These are phyloP conservation scores for Rusavskia elegans DNA, from an alignment of 495 filamentous ascomycete species.

Conservation along the genomic window DNA sequence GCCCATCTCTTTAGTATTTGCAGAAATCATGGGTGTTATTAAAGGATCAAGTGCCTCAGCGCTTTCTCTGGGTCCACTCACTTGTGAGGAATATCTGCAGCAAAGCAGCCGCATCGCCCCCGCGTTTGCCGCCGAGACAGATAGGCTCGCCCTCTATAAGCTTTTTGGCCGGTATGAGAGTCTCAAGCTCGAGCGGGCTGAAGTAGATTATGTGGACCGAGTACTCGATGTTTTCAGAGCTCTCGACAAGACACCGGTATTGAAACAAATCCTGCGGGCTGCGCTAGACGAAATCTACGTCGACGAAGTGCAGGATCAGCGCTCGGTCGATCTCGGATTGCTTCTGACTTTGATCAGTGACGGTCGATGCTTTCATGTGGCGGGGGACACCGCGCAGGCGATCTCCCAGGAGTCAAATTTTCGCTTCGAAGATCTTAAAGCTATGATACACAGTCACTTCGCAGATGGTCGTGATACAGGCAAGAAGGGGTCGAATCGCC, in stretches of 20 bases:
- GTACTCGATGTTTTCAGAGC: constrained; percentile 13
- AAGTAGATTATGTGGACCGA: constrained; percentile 23
- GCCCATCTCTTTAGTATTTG: constrained; percentile 21
- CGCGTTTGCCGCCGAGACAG: constrained; percentile 15
- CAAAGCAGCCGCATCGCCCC: constrained; percentile 15
- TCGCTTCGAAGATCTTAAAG: constrained; percentile 26
- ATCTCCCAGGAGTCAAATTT: constrained; percentile 30
- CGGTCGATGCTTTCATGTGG: constrained; percentile 24
- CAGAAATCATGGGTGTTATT: constrained; percentile 30
- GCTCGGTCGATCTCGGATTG: constrained; percentile 22
- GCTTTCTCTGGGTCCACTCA: constrained; percentile 13
- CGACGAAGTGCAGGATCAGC: constrained; percentile 30
- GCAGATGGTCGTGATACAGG: neutral
- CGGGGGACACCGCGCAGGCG: constrained; percentile 29
- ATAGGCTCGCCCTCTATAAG: constrained; percentile 17
- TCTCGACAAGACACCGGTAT: constrained; percentile 2
- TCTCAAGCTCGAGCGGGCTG: constrained; percentile 15
- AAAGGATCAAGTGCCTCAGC: constrained; percentile 19
- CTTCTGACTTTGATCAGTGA: constrained; percentile 20
- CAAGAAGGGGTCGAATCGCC: constrained; percentile 12
- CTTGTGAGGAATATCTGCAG: constrained; percentile 17
- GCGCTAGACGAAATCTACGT: constrained; percentile 29
- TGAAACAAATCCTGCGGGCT: constrained; percentile 10
- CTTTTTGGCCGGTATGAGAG: constrained; percentile 24
- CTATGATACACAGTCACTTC: constrained; percentile 22